Percentiles rank a stretch among this genome's conserved stretches.
Conservation (phyloP, 352 stramenopile species). For the Globisporangium abappressorium region DNA sequence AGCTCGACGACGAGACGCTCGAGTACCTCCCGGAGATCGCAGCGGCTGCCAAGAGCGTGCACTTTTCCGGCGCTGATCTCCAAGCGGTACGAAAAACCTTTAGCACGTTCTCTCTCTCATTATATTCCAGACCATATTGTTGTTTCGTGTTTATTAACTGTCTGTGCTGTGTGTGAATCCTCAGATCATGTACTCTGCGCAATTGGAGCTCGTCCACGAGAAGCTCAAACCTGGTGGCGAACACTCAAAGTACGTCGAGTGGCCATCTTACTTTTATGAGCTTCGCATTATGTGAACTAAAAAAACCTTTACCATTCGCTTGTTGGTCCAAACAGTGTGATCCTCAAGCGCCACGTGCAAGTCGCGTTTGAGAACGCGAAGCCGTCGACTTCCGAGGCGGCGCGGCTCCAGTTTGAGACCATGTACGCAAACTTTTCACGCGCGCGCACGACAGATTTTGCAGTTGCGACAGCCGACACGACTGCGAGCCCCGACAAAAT, state of each 20-base stretch:
- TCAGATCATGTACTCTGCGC: conserved; percentile 91
- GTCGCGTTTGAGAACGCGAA: conserved; percentile 63
- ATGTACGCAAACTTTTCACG: conserved; percentile 74
- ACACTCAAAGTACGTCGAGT: conserved; percentile 38
- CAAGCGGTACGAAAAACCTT: conserved; percentile 69
- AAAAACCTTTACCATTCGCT: neutral
- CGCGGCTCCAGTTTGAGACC: conserved; percentile 58
- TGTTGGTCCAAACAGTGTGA: conserved; percentile 26
- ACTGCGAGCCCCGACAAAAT: conserved; percentile 42
- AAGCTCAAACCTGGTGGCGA: conserved; percentile 75
- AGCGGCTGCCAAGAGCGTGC: conserved; percentile 54
- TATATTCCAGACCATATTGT: neutral
- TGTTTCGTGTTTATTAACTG: neutral
- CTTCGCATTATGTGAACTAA: neutral
- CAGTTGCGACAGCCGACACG: conserved; percentile 47
- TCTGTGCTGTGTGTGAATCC: neutral
- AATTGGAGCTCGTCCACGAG: conserved; percentile 92
- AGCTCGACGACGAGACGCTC: conserved; percentile 57
- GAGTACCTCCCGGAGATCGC: conserved; percentile 78
- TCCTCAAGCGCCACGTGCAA: conserved; percentile 57
- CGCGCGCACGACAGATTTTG: conserved; percentile 67
- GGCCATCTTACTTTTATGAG: neutral
- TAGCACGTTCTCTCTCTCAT: neutral
- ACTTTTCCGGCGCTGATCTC: conserved; percentile 92
- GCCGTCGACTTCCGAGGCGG: conserved; percentile 59